These are phyloP conservation scores for Erythrophleum ivorense DNA, from an alignment of 331 rosid genomes.

Conservation along the genomic window DNA sequence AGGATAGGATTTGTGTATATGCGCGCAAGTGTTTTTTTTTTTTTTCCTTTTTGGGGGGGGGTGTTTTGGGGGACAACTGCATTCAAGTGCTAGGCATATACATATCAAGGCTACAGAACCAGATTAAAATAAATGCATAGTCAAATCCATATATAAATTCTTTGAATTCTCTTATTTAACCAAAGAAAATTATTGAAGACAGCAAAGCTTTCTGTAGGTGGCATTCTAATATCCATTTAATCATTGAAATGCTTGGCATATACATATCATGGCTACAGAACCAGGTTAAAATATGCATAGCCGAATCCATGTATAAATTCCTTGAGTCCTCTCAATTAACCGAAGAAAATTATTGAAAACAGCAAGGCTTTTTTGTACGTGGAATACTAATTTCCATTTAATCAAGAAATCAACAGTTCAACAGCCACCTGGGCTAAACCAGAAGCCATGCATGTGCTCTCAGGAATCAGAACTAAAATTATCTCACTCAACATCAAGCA, in stretches of 20 bases:
- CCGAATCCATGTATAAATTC: neutral
- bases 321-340: slow-evolving; percentile 7
- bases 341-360: slow-evolving; percentile 14
- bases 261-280: neutral
- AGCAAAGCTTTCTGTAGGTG: slow-evolving; percentile 9
- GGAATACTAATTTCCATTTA: neutral
- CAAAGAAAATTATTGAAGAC: slow-evolving; percentile 7
- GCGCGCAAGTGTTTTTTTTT: no score
- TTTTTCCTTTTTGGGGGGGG: no score
- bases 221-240: neutral
- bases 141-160: slow-evolving; percentile 1
- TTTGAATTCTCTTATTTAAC: neutral
- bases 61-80: neutral
- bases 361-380: neutral
- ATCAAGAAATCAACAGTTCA: slow-evolving; percentile 15
- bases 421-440: slow-evolving; percentile 11
- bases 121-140: slow-evolving; percentile 17
- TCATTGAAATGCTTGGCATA: slow-evolving; percentile 16
- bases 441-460: slow-evolving; percentile 13
- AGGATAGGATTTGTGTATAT: neutral
- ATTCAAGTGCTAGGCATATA: slow-evolving; percentile 3
- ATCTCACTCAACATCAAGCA: neutral
- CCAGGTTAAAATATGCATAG: slow-evolving; percentile 26
- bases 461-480: slow-evolving; percentile 11
- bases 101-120: neutral